phyloP scores from a whole-genome alignment of 306 rosid genomes.

The Betula pendula region DNA sequence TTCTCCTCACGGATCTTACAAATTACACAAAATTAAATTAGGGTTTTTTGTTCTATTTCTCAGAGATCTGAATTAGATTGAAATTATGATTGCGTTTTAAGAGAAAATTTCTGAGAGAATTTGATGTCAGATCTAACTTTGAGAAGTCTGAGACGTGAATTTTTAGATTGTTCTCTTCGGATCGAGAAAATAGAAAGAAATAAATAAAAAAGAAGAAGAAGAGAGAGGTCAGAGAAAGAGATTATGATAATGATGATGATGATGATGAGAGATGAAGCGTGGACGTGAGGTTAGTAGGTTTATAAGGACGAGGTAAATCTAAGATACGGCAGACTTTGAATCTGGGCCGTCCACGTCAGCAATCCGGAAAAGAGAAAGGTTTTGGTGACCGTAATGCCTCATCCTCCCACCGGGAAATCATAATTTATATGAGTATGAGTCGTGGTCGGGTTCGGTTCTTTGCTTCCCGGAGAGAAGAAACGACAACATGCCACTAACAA shows the following conservation, averaged over 20 bases:
- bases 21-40: constrained; percentile 12
- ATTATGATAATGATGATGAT: neutral
- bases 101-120: neutral
- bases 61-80: constrained; percentile 26
- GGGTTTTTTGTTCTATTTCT: constrained; percentile 19
- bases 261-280: neutral
- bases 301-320: constrained; percentile 36
- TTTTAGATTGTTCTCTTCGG: neutral
- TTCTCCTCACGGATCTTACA: neutral
- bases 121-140: constrained; percentile 28
- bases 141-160: constrained; percentile 4
- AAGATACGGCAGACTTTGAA: constrained; percentile 33
- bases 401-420: too few relatives aligned
- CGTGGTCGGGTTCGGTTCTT: too few relatives aligned
- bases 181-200: neutral
- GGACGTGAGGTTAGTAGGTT: neutral
- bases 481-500: too few relatives aligned
- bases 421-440: too few relatives aligned
- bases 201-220: neutral
- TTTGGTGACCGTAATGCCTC: neutral
- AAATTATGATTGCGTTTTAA: constrained; percentile 4
- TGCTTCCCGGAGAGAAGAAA: too few relatives aligned
- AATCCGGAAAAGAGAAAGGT: constrained; percentile 32
- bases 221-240: neutral
- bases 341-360: constrained; percentile 79